Evolutionary conservation across 345 rosid species (phyloP), one percentile per base, ranked within the genome.

Genomic region (Hibiscus tridactylites): DNA sequence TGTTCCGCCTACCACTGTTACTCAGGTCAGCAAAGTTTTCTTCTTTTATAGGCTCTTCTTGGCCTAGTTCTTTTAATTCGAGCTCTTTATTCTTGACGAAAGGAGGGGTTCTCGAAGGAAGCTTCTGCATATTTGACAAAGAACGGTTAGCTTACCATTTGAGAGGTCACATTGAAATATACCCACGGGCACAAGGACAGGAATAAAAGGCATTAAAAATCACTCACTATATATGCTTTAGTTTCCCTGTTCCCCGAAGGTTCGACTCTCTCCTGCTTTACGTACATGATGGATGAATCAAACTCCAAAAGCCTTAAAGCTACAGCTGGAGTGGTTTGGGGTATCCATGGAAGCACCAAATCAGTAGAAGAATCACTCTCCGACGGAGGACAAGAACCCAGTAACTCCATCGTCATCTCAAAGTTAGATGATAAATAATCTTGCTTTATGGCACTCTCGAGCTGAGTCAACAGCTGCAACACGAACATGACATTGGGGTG

Each of bases 301-400:
- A 96, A 83, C 74, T 92, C 98, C 49, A 85, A 81, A 79, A 96
- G 93, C 83, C 99, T 88, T 76, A 91, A 70, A 78, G 93, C 94
- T 65, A 86, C 88, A 35, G 98, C 99, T 59, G 95, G 82, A 68
- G 85, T 78, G 42, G 97, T 88, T 82, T 78, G 85, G n/a, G 99
- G 99, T 76, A 92, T 83, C 99, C 99, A 96, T n/a, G 99, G 96
- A 64, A 96, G 90, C 42, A 91, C 84, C 57, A 83, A 71, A 76
- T 80, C 80, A 70, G 74, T 65, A 65, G 56, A 72, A 64, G 59
- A 72, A 70, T 77, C 66, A 73, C 68, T 37, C 62, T 60, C 73
- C 21, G 78, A 65, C 5, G 28, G 53, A 62, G 39, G 12, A 56
- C 69, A 19, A 49, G 72, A 66, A 75, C 87, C 85, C 81, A 91